Conservation (phyloP, 2,329 filamentous ascomycete species). For the Aureobasidium lini region DNA sequence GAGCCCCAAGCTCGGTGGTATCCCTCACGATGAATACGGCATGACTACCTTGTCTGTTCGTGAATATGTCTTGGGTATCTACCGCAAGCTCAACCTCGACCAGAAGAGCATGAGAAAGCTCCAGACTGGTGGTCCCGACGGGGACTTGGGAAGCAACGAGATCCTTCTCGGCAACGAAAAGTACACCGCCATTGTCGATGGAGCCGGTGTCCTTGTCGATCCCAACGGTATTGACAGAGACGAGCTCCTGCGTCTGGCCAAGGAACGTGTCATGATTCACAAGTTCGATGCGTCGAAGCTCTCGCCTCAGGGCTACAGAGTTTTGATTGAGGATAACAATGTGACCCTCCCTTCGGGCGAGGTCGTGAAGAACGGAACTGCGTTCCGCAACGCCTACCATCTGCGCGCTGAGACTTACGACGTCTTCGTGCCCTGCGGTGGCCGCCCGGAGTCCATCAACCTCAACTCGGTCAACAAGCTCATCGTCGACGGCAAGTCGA, state of each 20-base stretch:
- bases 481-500: constrained; percentile 80
- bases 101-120: constrained; percentile 80
- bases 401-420: constrained; percentile 69
- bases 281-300: constrained; percentile 81
- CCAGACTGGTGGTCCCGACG: constrained; percentile 95
- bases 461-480: constrained; percentile 78
- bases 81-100: constrained; percentile 89
- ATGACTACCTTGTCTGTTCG: constrained; percentile 98
- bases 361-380: constrained; percentile 78
- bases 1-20: constrained; percentile 89
- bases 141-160: constrained; percentile 94
- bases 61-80: constrained; percentile 93
- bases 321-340: constrained; percentile 86
- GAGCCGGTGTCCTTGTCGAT: constrained; percentile 88
- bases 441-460: constrained; percentile 93
- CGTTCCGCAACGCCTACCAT: constrained; percentile 97
- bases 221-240: constrained; percentile 78
- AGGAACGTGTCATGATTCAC: constrained; percentile 79
- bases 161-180: constrained; percentile 94
- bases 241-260: constrained; percentile 78
- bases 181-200: constrained; percentile 93
- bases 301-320: constrained; percentile 79
- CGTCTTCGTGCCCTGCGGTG: constrained; percentile 90
- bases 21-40: constrained; percentile 90
- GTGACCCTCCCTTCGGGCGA: constrained; percentile 83